Evolutionary conservation across 768 basidiomycete genomes (phyloP).

Genomic region (Trametes cingulata): DNA sequence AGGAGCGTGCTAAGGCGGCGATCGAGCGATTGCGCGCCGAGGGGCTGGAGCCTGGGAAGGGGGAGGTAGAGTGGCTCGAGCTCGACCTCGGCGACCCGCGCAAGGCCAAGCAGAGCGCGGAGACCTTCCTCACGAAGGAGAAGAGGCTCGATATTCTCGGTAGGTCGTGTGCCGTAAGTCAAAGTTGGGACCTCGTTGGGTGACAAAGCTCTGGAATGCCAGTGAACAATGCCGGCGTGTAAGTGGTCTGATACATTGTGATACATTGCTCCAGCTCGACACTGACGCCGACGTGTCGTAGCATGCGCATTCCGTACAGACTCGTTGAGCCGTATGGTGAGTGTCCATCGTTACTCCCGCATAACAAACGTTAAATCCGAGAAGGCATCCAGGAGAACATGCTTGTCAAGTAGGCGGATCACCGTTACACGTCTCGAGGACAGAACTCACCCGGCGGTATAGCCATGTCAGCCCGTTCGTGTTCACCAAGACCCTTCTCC

Average conservation of each 20-base stretch:
- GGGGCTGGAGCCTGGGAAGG: conserved; percentile 31
- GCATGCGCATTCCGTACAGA: conserved; percentile 27
- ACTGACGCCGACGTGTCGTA: conserved; percentile 27
- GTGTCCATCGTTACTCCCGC: background rate
- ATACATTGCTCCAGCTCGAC: background rate
- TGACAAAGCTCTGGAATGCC: background rate
- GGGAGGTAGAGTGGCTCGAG: conserved; percentile 38
- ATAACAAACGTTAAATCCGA: too few relatives aligned
- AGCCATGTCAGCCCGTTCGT: conserved; percentile 56
- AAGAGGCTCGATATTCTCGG: conserved; percentile 46
- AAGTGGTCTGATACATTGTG: conserved; percentile 16
- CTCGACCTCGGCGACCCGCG: conserved; percentile 43
- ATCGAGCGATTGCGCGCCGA: conserved; percentile 38
- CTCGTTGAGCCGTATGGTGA: conserved; percentile 16
- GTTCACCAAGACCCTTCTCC: conserved; percentile 55
- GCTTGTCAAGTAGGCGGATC: conserved; percentile 44
- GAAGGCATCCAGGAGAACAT: conserved; percentile 42
- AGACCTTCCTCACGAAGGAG: conserved; percentile 41
- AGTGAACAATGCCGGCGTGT: conserved; percentile 62
- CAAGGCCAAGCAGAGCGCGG: conserved; percentile 36
- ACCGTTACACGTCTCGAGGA: background rate
- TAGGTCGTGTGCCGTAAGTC: conserved; percentile 21
- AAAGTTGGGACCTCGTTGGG: conserved; percentile 1
- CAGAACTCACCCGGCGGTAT: conserved; percentile 25
- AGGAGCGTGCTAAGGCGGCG: conserved; percentile 33